Evolutionary conservation across 164 flowering plant species (phyloP).

Genomic region (Vitis vinifera): ASM3070453v1 NC_081812.1:20420001-20420500

Average conservation of each 20-base stretch:
- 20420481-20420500: too few species aligned
- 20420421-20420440: background rate
- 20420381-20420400: background rate
- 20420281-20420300: background rate
- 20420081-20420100: constrained; percentile 86
- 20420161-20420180: background rate
- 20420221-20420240: background rate
- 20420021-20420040: constrained; percentile 99
- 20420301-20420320: too few species aligned
- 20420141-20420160: too few species aligned
- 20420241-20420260: too few species aligned
- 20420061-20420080: constrained; percentile 94
- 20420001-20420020: constrained; percentile 97
- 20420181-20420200: background rate
- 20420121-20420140: too few species aligned
- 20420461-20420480: too few species aligned
- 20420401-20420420: background rate
- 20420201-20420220: background rate
- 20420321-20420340: too few species aligned
- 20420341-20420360: background rate
- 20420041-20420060: constrained; percentile 95
- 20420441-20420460: too few species aligned
- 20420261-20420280: background rate
- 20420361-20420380: too few species aligned
- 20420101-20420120: background rate